Base-by-base conservation (phyloP, 1,139 yeast genomes). In the Yamadazyma atlantica region DNA sequence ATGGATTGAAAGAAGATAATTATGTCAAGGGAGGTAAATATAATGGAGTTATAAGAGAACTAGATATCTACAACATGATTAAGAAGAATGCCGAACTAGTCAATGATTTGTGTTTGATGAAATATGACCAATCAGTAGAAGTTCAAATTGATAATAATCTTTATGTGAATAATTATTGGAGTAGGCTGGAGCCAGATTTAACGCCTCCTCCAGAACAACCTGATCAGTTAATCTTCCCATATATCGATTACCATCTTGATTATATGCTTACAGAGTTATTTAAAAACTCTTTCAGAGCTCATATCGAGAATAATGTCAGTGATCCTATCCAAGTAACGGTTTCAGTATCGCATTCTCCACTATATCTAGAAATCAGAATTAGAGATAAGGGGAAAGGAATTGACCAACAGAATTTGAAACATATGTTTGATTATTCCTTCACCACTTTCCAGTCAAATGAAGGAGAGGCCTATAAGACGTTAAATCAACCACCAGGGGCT, bases 341-440 rank as follows among this genome's bases (percentile, higher is more conserved):
- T 4, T 78, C 85, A 14, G 72, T 77, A 9, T 74, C 81, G 1
- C 62, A 71, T 54, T 40, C 51, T 11, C 69, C 72, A 2, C 40
- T 62, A 35, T 53, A 52, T 26, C 57, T 85, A 43, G 86, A 82
- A 42, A 69, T 90, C 10, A 70, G 96, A 42, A 70, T 90, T 30
- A 70, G 96, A 34, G 98, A 90, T 60, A 76, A 78, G 42, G 98
- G 97, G 8, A 88, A 89, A 42, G 98, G 98, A 3, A 86, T 92
- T 17, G 74, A 82, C 2, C 82, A 88, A 1, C 73, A 69, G 10
- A 68, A 79, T 4, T 75, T 86, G 46, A 65, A 69, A 22, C 80
- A 80, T 40, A 79, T 90, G 40, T 89, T 88, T 60, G 90, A 86
- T 49, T 92, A 87, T 60, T 84, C 96, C 4, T 90, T 84, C 58